Evolutionary conservation across 305 asterid genomes (phyloP).

Genomic region (Nicotiana rustica): DNA sequence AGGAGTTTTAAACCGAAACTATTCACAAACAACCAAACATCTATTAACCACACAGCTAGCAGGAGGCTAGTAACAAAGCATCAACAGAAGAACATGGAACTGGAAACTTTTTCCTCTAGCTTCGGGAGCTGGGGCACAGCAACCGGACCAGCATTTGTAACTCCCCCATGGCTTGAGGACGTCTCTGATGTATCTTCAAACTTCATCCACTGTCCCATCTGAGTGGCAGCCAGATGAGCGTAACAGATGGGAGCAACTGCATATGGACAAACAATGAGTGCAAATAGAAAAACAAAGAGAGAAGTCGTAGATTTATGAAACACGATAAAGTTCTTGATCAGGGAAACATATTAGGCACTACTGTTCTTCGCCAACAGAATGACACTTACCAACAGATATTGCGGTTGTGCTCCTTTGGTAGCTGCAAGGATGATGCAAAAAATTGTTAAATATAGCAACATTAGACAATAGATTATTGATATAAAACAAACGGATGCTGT

Average conservation of each 20-base stretch:
- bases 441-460: not conserved
- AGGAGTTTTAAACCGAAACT: not conserved
- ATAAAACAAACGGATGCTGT: too few species aligned
- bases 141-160: conserved; percentile 63
- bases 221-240: conserved; percentile 97
- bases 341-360: not conserved
- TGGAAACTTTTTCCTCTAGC: conserved; percentile 68
- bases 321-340: not conserved
- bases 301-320: not conserved
- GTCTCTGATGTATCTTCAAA: conserved; percentile 90
- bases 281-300: not conserved
- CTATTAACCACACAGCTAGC: not conserved
- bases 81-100: conserved; percentile 86
- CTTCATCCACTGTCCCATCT: conserved; percentile 92
- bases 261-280: not conserved
- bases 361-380: not conserved
- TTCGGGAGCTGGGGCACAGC: conserved; percentile 77
- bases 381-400: conserved; percentile 76
- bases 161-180: conserved; percentile 81
- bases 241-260: conserved; percentile 94
- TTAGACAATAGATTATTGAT: not conserved
- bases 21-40: not conserved
- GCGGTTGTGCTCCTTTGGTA: conserved; percentile 98
- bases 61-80: not conserved
- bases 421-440: conserved; percentile 49